These are phyloP conservation scores for Lachnellula suecica DNA, from an alignment of 2,329 filamentous ascomycete species.

Conservation along the genomic window DNA sequence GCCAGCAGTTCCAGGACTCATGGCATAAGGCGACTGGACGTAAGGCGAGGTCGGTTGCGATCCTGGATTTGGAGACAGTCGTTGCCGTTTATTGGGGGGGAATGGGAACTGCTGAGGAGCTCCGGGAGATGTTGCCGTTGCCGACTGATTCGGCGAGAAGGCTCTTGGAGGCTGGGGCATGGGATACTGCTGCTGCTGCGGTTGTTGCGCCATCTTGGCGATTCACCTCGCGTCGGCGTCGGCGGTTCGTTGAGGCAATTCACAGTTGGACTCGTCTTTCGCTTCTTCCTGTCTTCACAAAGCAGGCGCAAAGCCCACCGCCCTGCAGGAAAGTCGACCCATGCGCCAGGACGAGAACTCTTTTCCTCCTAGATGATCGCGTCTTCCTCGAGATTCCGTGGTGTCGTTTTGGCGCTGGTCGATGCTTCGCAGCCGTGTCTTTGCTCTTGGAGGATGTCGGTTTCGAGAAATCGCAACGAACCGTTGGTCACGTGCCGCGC, in stretches of 20 bases:
- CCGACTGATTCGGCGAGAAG: constrained; percentile 64
- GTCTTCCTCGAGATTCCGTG: background rate
- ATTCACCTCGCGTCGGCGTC: too few relatives aligned
- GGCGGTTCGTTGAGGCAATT: background rate
- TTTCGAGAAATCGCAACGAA: background rate
- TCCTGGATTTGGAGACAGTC: constrained; percentile 66
- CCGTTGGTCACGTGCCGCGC: background rate
- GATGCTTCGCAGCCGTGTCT: background rate
- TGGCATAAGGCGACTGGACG: constrained; percentile 49
- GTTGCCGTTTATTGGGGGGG: constrained; percentile 72
- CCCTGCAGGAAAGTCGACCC: constrained; percentile 24
- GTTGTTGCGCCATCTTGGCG: constrained; percentile 35
- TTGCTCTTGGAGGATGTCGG: background rate
- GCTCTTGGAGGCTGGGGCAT: constrained; percentile 49
- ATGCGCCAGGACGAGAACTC: constrained; percentile 19
- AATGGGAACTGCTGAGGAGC: constrained; percentile 57
- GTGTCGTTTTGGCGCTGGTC: background rate
- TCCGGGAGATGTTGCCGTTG: constrained; percentile 55
- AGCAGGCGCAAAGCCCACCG: constrained; percentile 32
- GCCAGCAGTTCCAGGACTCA: constrained; percentile 42
- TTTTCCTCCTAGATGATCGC: background rate
- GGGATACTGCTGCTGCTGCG: constrained; percentile 34
- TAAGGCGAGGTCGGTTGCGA: constrained; percentile 67
- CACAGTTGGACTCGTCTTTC: background rate
- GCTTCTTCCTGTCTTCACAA: constrained; percentile 16